phyloP scores from a whole-genome alignment of 257 asterid genomes.

The Perilla frutescens region DNA sequence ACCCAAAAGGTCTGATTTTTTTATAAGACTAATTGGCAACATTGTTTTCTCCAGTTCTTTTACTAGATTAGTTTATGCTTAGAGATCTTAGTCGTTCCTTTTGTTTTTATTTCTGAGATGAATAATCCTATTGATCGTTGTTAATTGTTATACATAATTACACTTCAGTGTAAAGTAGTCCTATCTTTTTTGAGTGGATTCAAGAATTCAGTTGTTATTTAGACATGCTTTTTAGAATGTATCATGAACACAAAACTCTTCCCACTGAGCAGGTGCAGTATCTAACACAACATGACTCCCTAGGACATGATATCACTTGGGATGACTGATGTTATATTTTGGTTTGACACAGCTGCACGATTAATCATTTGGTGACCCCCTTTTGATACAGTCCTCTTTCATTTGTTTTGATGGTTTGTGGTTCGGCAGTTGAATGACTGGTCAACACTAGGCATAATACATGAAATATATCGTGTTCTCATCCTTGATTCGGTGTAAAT shows the following conservation, averaged over 20 bases:
- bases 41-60: conserved; percentile 22
- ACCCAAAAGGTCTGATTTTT: conserved; percentile 63
- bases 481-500: neutral
- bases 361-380: too few relatives aligned
- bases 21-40: conserved; percentile 13
- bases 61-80: conserved; percentile 2
- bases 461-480: neutral
- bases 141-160: neutral
- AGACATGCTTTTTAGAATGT: conserved; percentile 2
- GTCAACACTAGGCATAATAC: too few relatives aligned
- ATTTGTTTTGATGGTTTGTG: too few relatives aligned
- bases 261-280: neutral
- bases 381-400: too few relatives aligned
- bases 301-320: neutral
- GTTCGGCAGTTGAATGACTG: too few relatives aligned
- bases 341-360: conserved; percentile 1
- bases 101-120: conserved; percentile 2
- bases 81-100: conserved; percentile 6
- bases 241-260: neutral
- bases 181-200: conserved; percentile 3
- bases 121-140: conserved; percentile 4
- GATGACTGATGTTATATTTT: neutral
- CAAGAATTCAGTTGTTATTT: neutral
- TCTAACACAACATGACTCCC: neutral
- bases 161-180: neutral